These are phyloP conservation scores for Berberis thunbergii DNA, from an alignment of 164 flowering plant species.

Conservation along the genomic window DNA sequence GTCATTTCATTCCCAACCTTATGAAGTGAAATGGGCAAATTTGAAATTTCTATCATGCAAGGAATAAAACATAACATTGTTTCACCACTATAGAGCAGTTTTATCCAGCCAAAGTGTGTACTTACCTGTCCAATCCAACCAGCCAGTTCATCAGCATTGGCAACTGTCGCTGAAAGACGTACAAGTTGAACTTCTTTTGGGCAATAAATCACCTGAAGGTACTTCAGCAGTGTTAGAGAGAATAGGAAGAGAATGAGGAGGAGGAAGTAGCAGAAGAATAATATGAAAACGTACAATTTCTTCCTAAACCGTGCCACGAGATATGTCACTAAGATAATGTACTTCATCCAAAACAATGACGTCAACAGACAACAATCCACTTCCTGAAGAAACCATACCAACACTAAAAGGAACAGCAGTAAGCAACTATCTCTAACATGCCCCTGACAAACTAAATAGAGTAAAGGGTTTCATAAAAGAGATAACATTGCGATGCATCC, in stretches of 20 bases:
- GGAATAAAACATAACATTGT: neutral
- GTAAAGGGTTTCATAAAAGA: too few relatives aligned
- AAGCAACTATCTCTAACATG: neutral
- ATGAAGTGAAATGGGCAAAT: too few relatives aligned
- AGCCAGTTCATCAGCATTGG: constrained; percentile 91
- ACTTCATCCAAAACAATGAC: constrained; percentile 95
- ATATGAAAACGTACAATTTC: constrained; percentile 56
- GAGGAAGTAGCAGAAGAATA: too few relatives aligned
- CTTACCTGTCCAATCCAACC: constrained; percentile 95
- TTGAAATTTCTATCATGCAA: too few relatives aligned
- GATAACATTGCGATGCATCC: too few relatives aligned
- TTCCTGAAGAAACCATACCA: constrained; percentile 64
- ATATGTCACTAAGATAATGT: constrained; percentile 90
- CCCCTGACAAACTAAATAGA: neutral
- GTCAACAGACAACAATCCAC: constrained; percentile 75
- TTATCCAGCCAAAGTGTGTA: neutral
- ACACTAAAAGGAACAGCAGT: constrained; percentile 44
- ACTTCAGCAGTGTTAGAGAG: constrained; percentile 1
- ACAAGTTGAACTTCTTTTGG: constrained; percentile 93
- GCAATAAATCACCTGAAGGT: constrained; percentile 81
- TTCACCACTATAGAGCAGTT: neutral
- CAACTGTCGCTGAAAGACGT: constrained; percentile 92
- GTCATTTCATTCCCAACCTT: too few relatives aligned
- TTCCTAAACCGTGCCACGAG: constrained; percentile 98
- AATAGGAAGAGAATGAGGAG: too few relatives aligned